Evolutionary conservation across 2,329 filamentous ascomycete species (phyloP).

Genomic region (Endoconidiophora polonica): DNA sequence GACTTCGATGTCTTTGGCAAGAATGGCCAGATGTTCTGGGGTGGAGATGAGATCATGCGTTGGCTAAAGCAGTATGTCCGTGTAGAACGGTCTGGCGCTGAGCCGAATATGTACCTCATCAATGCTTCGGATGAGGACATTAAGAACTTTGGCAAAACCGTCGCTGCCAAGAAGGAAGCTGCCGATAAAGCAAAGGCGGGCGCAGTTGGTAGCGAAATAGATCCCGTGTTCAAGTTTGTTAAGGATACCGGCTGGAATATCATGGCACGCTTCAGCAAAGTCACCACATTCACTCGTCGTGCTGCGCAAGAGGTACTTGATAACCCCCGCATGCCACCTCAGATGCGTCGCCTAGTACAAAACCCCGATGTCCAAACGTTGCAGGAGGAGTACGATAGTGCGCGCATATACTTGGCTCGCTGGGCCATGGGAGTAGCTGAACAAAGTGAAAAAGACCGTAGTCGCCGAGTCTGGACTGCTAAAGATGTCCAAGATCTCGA

Average conservation of each 20-base stretch:
- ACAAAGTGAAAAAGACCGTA: constrained; percentile 77
- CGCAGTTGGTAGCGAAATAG: constrained; percentile 48
- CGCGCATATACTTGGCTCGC: constrained; percentile 78
- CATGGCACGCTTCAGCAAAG: constrained; percentile 90
- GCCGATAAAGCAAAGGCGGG: constrained; percentile 20
- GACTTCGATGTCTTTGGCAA: constrained; percentile 83
- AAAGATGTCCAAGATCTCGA: constrained; percentile 86
- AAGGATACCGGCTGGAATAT: constrained; percentile 95
- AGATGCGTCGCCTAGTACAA: constrained; percentile 66
- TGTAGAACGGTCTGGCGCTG: constrained; percentile 69
- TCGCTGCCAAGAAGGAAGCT: constrained; percentile 21
- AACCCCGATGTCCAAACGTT: constrained; percentile 91
- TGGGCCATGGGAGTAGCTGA: constrained; percentile 99
- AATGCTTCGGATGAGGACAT: constrained; percentile 77
- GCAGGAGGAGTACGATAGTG: constrained; percentile 94
- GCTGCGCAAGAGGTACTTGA: constrained; percentile 87
- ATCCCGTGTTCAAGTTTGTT: constrained; percentile 80
- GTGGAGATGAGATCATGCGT: constrained; percentile 81
- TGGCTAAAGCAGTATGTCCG: constrained; percentile 77
- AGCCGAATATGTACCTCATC: constrained; percentile 80
- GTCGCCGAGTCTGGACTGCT: constrained; percentile 81
- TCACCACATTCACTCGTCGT: constrained; percentile 84
- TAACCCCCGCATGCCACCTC: constrained; percentile 78
- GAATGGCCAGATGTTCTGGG: constrained; percentile 84
- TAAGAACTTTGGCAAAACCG: constrained; percentile 46